Evolutionary conservation across 164 flowering plant genomes (phyloP).

Genomic region (Cinnamomum micranthum): DNA sequence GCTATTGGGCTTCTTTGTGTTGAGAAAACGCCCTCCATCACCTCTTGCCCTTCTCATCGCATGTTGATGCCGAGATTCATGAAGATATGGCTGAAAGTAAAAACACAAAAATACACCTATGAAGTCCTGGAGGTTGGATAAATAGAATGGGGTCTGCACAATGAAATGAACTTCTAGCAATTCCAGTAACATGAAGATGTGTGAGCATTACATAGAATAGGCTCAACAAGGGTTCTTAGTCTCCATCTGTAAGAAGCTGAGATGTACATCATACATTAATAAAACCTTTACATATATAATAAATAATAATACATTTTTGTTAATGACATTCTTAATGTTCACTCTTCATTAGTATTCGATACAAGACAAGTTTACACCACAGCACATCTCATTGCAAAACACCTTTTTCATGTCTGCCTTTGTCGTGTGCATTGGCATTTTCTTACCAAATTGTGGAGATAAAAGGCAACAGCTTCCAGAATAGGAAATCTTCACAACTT

Average conservation of each 20-base stretch:
- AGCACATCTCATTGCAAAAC: no score
- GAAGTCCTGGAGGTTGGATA: background rate
- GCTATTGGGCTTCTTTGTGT: conserved; percentile 58
- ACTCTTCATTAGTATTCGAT: no score
- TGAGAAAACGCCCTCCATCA: conserved; percentile 78
- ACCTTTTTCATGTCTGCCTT: no score
- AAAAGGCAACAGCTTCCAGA: background rate
- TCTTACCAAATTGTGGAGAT: background rate
- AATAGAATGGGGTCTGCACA: background rate
- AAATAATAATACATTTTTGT: no score
- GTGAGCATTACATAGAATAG: no score
- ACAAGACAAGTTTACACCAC: no score
- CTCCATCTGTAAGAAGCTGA: background rate
- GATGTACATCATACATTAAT: no score
- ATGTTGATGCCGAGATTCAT: conserved; percentile 92
- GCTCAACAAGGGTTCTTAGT: background rate
- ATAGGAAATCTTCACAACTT: background rate
- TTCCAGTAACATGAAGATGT: background rate
- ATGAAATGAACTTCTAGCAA: background rate
- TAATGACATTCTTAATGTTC: no score
- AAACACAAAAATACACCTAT: conserved; percentile 24
- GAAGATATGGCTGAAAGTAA: conserved; percentile 79
- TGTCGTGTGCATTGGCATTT: background rate
- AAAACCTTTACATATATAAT: no score
- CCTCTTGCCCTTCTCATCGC: conserved; percentile 85